phyloP scores from a whole-genome alignment of 192 early-diverging fungal genomes.

The Coemansia sp. region DNA sequence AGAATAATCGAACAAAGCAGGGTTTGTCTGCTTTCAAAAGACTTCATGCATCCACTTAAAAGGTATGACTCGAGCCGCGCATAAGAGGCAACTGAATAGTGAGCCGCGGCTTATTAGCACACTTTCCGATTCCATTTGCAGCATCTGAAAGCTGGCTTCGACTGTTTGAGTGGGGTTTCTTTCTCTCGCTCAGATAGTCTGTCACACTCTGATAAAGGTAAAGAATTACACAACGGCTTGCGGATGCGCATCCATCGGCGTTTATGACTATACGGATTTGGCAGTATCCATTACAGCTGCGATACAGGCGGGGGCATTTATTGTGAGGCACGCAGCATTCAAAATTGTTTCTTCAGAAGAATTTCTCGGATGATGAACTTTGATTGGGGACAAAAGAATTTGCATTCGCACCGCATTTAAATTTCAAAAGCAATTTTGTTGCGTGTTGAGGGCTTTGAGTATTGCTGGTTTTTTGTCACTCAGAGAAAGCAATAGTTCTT shows the following conservation, averaged over 20 bases:
- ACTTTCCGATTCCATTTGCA: background rate
- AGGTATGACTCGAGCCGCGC: background rate
- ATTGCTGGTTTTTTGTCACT: background rate
- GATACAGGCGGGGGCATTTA: background rate
- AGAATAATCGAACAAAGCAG: background rate
- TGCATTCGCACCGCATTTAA: background rate
- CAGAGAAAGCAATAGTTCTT: no score
- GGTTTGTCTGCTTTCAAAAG: background rate
- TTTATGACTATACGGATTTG: background rate
- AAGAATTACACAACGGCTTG: background rate
- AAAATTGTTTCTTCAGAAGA: background rate
- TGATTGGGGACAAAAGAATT: background rate
- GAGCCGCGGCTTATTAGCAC: background rate
- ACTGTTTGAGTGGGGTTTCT: background rate
- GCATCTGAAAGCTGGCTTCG: background rate
- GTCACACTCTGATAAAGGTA: conserved; percentile 12
- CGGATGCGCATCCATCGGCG: conserved; percentile 17
- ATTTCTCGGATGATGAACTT: background rate
- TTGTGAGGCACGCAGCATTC: background rate
- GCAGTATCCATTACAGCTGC: conserved; percentile 3
- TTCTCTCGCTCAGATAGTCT: background rate
- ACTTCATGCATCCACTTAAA: background rate
- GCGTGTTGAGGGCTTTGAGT: background rate
- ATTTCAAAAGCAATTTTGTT: background rate
- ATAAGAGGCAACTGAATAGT: no score